Evolutionary conservation across 1,284 basidiomycete genomes (phyloP), one percentile per base, ranked within the genome.

Genomic region (Leccinum solheimii): DNA sequence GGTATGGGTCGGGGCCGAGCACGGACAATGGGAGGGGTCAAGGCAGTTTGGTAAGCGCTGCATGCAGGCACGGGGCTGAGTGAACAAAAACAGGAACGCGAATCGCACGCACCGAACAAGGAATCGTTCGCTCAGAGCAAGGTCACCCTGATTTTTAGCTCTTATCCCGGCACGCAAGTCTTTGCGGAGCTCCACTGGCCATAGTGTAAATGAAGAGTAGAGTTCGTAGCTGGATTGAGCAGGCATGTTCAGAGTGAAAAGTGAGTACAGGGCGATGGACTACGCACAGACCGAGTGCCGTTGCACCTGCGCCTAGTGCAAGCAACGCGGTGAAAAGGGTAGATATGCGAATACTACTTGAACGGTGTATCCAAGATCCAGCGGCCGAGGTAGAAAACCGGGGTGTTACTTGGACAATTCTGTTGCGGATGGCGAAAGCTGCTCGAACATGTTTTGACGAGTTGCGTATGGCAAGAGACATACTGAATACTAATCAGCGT

Each of bases 141-240:
- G 66, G 68, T 92, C 83, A 2, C 82, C 84, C 60, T 84, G 80
- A 59, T 85, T 73, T 67, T 85, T 88, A 1, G 88, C 87, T 62
- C 81, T 81, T 51, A 92, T 78, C 0, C 86, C 91, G 5, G 80
- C 81, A 10, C 87, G 83, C 34, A 92, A 75, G 71, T 91, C 88
- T 27, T 75, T 73, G 10, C 87, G 82, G 3, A 92, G 74, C 66
- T 86, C 83, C 9, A 74, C 70, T 0, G 90, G 90, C 87, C 71
- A 86, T 8, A 69, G 78, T 1, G 85, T 85, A 70, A 90, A 78
- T 9, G 80, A 80, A 8, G 72, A 74, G 69, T 90, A 91, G 50
- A 88, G 78, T 30, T 86, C 80, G 67, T 87, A 89, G 51, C 89
- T 90, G 52, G n/a, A 58, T 32, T 36, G 11, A 10, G 13, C 9